Evolutionary conservation across 352 stramenopile genomes (phyloP), one percentile per base, ranked within the genome.

Genomic region (Blastocystis sp.): DNA sequence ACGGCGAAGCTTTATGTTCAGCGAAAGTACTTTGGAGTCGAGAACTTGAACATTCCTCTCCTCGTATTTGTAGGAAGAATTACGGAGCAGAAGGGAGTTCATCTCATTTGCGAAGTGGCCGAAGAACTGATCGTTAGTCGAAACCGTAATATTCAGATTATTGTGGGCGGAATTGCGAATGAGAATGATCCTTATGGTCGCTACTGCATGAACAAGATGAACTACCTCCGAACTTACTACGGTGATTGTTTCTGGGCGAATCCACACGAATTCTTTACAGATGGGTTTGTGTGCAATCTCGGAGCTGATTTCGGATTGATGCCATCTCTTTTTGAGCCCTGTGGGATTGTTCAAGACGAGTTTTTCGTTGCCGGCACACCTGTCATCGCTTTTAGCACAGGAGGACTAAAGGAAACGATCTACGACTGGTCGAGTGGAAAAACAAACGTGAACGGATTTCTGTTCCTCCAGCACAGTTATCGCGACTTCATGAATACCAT

Each of bases 291-390:
- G 41, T 89, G 90, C 41, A 91, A 91, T 70, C 80, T 91, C 23
- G 90, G 68, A 11, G 66, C 61, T 18, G 90, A 91, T 61, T 91
- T 91, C 66, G 64, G 90, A 45, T 55, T 91, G 34, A 91, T 91
- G 90, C 90, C 90, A 4, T 91, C 89, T 5, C 62, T 91, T 29
- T 91, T 91, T 56, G 90, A 91, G 70, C 90, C 90, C 2, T 89
- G 88, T 34, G 90, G 90, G 43, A 91, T 91, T 64, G 90, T 91
- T 2, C 90, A 91, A 50, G 84, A 91, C 39, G 90, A 91, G 45
- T 91, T 91, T 82, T 91, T 91, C 56, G 89, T 84, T 23, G 90
- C 90, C 3, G 89, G 89, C 41, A 91, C 90, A 9, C 90, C 90
- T 11, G 90, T 91, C 5, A 90, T 91, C 41, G 90, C 90, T 9